A percentile compares a stretch with the other conserved stretches of the same genome.
phyloP scores from a whole-genome alignment of 73 alveolate species.

The Effrenium voratum region DNA sequence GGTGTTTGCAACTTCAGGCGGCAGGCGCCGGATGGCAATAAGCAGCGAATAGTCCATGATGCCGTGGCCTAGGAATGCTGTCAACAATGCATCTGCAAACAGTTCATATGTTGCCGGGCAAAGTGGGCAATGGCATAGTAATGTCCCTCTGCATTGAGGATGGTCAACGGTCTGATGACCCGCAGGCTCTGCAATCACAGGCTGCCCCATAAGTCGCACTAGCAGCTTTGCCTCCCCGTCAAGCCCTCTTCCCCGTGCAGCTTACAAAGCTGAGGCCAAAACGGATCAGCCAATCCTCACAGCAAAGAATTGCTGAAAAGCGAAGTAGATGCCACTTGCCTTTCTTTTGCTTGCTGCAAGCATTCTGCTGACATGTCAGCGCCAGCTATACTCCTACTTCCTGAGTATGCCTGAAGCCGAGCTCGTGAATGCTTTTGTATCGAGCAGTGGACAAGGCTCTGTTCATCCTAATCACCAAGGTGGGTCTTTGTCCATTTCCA shows the following conservation, averaged over 20 bases:
- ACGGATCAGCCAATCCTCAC: slow-evolving; percentile 63
- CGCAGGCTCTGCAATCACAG: neutral
- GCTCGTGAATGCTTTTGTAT: too few species aligned
- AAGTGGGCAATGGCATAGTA: too few species aligned
- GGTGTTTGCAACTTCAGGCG: slow-evolving; percentile 65
- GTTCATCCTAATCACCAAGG: too few species aligned
- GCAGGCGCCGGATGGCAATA: slow-evolving; percentile 74
- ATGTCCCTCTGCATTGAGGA: too few species aligned
- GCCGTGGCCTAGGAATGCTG: slow-evolving; percentile 9
- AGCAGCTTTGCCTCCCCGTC: neutral
- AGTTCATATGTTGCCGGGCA: too few species aligned
- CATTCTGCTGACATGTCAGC: neutral
- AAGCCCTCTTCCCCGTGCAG: neutral
- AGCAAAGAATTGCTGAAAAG: too few species aligned
- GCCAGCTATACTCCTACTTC: neutral
- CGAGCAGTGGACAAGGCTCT: too few species aligned
- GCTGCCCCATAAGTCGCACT: neutral
- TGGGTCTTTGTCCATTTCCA: too few species aligned
- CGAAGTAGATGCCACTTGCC: too few species aligned
- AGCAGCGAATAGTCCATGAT: slow-evolving; percentile 80
- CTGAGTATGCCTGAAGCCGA: too few species aligned
- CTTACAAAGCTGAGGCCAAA: neutral
- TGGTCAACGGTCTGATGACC: neutral
- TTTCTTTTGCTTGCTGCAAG: neutral
- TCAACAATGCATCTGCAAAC: too few species aligned